Percentiles rank a stretch among this genome's conserved stretches.
These are phyloP conservation scores for Apiotrichum sp. DNA, from an alignment of 1,284 basidiomycete species.

Conservation along the genomic window DNA sequence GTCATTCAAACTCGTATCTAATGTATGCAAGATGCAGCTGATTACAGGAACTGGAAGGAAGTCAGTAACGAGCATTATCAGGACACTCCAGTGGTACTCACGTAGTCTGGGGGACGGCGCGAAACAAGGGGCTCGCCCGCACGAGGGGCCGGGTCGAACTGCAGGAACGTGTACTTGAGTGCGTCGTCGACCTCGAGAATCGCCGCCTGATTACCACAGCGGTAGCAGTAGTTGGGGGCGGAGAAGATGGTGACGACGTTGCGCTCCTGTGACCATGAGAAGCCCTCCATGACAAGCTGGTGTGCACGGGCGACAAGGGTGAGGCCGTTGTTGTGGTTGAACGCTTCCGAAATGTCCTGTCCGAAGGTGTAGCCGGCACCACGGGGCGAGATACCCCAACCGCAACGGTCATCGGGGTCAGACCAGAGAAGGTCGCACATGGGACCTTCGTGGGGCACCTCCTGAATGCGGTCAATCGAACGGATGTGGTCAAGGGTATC, in stretches of 20 bases:
- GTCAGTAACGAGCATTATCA: background rate
- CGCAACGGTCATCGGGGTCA: conserved; percentile 97
- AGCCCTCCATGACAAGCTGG: conserved; percentile 98
- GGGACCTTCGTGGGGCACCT: conserved; percentile 97
- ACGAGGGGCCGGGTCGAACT: conserved; percentile 98
- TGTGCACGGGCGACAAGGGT: conserved; percentile 93
- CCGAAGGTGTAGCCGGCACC: conserved; percentile 99
- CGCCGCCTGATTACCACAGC: conserved; percentile 98
- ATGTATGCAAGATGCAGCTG: conserved; percentile 3
- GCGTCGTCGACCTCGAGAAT: conserved; percentile 99
- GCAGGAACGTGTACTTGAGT: conserved; percentile 61
- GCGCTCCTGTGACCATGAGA: conserved; percentile 89
- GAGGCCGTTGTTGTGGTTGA: conserved; percentile 95
- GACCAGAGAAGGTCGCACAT: conserved; percentile 99
- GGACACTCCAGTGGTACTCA: conserved; percentile 42
- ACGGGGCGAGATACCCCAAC: conserved; percentile 98
- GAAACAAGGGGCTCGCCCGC: conserved; percentile 97
- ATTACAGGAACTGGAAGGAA: conserved; percentile 6
- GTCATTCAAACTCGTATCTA: background rate
- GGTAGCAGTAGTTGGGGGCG: conserved; percentile 98
- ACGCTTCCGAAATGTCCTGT: conserved; percentile 77
- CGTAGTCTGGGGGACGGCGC: conserved; percentile 96
- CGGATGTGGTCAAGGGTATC: conserved; percentile 99
- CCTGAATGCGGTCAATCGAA: conserved; percentile 96
- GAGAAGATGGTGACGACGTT: conserved; percentile 99